These are phyloP conservation scores for Penicillium sp. DNA, from an alignment of 2,329 filamentous ascomycete species.

Conservation along the genomic window DNA sequence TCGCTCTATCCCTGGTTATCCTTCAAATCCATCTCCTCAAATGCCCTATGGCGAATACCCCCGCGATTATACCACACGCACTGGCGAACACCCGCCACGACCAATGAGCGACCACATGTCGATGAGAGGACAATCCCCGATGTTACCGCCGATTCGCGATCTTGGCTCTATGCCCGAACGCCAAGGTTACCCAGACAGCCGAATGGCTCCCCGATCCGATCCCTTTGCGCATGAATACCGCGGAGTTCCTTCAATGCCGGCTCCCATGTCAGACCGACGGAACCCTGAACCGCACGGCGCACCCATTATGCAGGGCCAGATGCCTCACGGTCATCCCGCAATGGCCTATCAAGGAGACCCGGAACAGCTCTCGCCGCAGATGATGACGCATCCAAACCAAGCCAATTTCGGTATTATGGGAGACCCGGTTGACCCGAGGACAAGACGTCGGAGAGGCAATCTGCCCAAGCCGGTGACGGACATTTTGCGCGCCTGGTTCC, in stretches of 20 bases:
- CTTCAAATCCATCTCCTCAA: constrained; percentile 25
- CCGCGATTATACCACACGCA: constrained; percentile 32
- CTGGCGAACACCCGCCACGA: constrained; percentile 22
- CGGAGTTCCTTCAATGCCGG: constrained; percentile 18
- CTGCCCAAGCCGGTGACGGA: constrained; percentile 89
- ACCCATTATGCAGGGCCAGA: constrained; percentile 32
- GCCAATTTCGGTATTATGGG: constrained; percentile 45
- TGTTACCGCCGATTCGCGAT: constrained; percentile 43
- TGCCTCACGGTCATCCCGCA: constrained; percentile 32
- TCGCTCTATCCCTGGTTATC: constrained; percentile 32
- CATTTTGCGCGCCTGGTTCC: constrained; percentile 78
- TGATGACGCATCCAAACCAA: constrained; percentile 35
- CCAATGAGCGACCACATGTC: constrained; percentile 24
- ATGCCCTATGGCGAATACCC: constrained; percentile 25
- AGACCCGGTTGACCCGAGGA: constrained; percentile 43
- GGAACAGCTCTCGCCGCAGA: constrained; percentile 37
- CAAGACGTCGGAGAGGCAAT: constrained; percentile 73
- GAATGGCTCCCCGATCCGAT: constrained; percentile 32
- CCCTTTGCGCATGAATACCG: constrained; percentile 34
- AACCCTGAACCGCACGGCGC: constrained; percentile 28
- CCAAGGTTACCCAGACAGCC: constrained; percentile 32
- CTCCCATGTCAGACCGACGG: constrained; percentile 30
- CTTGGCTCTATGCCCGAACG: constrained; percentile 39
- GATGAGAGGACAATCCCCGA: constrained; percentile 39
- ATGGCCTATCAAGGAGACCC: constrained; percentile 36